Evolutionary conservation across 2,329 filamentous ascomycete genomes (phyloP), one percentile per base, ranked within the genome.

Genomic region (Daldinia eschscholtzii): DNA sequence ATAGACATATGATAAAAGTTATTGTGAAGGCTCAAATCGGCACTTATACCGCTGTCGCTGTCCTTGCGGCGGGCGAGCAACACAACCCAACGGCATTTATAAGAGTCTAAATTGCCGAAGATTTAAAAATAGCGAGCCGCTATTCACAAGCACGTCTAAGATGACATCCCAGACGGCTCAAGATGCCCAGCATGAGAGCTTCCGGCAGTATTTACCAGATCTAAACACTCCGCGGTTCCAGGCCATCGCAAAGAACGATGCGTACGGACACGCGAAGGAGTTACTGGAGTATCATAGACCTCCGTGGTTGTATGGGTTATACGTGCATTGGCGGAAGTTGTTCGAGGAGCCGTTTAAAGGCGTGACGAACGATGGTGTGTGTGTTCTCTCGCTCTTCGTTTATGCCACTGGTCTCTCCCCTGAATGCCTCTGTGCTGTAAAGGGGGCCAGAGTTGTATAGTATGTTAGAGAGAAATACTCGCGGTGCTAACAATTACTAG

Each of bases 261-360:
- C 88, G 2, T 85, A 89, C 64, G 84, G 87, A 66, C 92, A 93
- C 69, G 88, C 87, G 0, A 79, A 84, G 5, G 85, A 80, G 3
- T 91, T 93, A 75, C 87, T 87, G 67, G 83, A 87, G 37, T 78
- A 83, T 20, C 86, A 86, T 0, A 80, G 82, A 12, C 91, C 91
- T 0, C 90, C 91, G 0, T 93, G 91, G 91, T 80, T 93, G 15
- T 85, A 91, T 72, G 86, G 81, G 0, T 78, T 91, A 23, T 90
- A 88, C 64, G 76, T 83, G 68, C 86, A 89, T 75, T 91, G 89
- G 88, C 77, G 82, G 56, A 81, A 85, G 37, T 76, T 91, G 7
- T 80, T 89, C 28, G 80, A 88, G 62, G 90, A 93, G 79, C 91
- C 92, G 0, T 93, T 88, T 77, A 89, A 87, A 74, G 92, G 92